These are phyloP conservation scores for Suillus plorans DNA, from an alignment of 768 basidiomycete genomes.

Conservation along the genomic window DNA sequence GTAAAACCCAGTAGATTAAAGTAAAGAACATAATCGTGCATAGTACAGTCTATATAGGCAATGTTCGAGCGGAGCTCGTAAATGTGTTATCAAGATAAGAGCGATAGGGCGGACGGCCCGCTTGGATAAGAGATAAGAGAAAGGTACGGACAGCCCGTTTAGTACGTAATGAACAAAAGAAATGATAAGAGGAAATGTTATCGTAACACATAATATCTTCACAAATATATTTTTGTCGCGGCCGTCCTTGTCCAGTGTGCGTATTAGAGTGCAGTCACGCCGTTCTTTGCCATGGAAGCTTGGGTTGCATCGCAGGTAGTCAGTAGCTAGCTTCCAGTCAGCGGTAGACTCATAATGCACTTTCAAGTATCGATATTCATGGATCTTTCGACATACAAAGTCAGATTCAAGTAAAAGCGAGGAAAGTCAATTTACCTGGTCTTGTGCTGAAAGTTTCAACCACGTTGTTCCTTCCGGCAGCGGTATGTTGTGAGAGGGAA, in stretches of 20 bases:
- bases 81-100: no score
- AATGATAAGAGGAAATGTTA: no score
- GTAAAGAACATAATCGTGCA: no score
- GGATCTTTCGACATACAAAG: background rate
- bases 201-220: no score
- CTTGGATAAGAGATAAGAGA: no score
- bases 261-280: conserved; percentile 26
- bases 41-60: no score
- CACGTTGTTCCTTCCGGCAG: background rate
- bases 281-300: conserved; percentile 10
- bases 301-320: conserved; percentile 15
- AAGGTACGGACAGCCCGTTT: no score
- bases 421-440: background rate
- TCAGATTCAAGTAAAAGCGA: background rate
- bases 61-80: no score
- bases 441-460: background rate
- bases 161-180: no score
- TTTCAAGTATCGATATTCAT: conserved; percentile 4
- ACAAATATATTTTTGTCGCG: background rate
- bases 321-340: background rate
- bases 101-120: no score
- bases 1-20: no score
- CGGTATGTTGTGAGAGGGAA: conserved; percentile 5
- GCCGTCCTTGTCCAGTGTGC: conserved; percentile 7
- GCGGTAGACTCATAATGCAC: background rate